These are phyloP conservation scores for Aspergillus quadricinctus DNA, from an alignment of 2,329 filamentous ascomycete genomes.

Conservation along the genomic window DNA sequence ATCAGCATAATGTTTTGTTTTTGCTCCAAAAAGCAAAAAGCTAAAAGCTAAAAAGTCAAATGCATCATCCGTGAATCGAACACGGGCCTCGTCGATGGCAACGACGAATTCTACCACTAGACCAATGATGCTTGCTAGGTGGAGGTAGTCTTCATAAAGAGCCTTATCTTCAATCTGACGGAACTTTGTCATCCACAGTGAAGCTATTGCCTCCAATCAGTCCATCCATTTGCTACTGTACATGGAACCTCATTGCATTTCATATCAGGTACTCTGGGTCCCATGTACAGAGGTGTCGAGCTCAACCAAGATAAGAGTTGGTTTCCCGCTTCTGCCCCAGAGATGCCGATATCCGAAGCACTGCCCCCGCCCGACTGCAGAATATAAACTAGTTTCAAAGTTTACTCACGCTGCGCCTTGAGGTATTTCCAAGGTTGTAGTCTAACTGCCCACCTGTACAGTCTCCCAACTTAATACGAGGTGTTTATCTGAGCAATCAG, in stretches of 20 bases:
- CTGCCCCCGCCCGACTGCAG: not conserved
- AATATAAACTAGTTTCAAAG: not conserved
- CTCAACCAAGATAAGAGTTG: no score
- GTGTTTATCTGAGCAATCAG: not conserved
- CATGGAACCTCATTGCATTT: no score
- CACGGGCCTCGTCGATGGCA: conserved; percentile 45
- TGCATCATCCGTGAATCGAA: conserved; percentile 47
- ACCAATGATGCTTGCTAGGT: conserved; percentile 36
- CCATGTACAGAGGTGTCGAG: no score
- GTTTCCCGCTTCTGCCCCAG: not conserved
- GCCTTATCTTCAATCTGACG: no score
- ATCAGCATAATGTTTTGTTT: no score
- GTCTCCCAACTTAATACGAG: not conserved
- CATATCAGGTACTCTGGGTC: no score
- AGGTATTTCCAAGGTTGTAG: not conserved
- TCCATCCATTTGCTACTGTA: no score
- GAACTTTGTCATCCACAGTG: no score
- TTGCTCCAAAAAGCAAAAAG: no score
- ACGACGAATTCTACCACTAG: conserved; percentile 45
- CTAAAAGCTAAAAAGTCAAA: not conserved
- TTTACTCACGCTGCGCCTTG: not conserved
- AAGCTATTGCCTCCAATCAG: no score
- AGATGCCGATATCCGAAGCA: not conserved
- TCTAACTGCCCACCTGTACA: no score
- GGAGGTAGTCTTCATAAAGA: rapidly evolving